phyloP scores from a whole-genome alignment of 352 stramenopile species.

The Phytophthora citricola region DNA sequence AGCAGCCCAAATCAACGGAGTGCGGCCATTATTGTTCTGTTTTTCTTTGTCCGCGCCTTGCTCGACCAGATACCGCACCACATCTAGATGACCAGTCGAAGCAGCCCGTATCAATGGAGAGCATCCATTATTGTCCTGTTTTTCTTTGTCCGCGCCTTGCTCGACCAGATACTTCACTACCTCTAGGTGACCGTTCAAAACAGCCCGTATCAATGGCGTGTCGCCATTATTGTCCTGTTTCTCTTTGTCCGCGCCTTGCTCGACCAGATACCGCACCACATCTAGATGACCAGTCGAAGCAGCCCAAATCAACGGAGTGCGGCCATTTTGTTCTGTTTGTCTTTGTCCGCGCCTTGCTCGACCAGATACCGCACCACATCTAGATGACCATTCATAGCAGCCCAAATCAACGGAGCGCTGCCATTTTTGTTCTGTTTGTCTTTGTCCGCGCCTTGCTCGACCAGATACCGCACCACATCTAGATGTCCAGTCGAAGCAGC shows the following conservation, averaged over 20 bases:
- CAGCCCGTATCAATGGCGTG: slow-evolving; percentile 15
- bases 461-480: background rate
- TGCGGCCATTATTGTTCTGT: slow-evolving; percentile 4
- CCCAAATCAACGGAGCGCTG: slow-evolving; percentile 8
- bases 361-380: slow-evolving; percentile 24
- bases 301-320: slow-evolving; percentile 12
- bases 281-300: no score
- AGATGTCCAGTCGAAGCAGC: background rate
- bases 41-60: slow-evolving; percentile 13
- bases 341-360: slow-evolving; percentile 12
- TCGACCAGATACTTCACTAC: slow-evolving; percentile 22
- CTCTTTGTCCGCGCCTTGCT: slow-evolving; percentile 20
- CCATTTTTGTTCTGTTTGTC: slow-evolving; percentile 16
- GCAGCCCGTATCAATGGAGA: background rate
- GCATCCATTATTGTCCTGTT: background rate
- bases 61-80: slow-evolving; percentile 1
- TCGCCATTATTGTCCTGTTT: slow-evolving; percentile 12
- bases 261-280: background rate
- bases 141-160: slow-evolving; percentile 5
- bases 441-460: slow-evolving; percentile 15
- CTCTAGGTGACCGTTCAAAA: background rate
- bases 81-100: background rate
- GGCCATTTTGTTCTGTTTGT: background rate
- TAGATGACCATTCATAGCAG: slow-evolving; percentile 2
- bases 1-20: slow-evolving; percentile 9